phyloP scores from a whole-genome alignment of 768 basidiomycete genomes.

The Stropharia rugosoannulata region DNA sequence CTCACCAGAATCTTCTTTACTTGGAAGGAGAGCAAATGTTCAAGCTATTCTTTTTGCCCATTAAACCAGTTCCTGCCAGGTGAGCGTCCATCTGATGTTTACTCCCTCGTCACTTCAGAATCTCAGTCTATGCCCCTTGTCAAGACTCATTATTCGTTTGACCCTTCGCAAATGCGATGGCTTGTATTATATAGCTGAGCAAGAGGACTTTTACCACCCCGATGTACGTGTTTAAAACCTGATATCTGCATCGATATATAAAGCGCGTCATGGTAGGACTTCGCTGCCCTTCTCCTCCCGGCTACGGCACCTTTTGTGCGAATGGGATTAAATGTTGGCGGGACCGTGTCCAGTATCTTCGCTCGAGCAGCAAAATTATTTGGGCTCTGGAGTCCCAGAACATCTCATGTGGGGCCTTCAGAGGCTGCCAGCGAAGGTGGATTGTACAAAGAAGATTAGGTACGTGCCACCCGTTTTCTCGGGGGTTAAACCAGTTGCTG shows the following conservation, averaged over 20 bases:
- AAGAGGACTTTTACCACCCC: conserved; percentile 62
- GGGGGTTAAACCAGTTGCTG: too few relatives aligned
- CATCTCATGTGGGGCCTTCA: conserved; percentile 4
- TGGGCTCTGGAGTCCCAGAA: conserved; percentile 29
- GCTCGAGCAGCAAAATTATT: conserved; percentile 29
- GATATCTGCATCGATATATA: neutral
- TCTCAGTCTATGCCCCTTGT: neutral
- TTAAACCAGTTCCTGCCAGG: conserved; percentile 46
- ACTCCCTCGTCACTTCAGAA: neutral
- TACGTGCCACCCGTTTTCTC: neutral
- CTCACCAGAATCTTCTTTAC: conserved; percentile 35
- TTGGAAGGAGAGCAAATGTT: conserved; percentile 58
- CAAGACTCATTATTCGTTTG: conserved; percentile 49
- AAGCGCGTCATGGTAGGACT: conserved; percentile 29
- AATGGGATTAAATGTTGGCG: conserved; percentile 25
- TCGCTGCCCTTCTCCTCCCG: conserved; percentile 42
- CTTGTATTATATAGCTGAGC: conserved; percentile 44
- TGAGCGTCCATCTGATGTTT: conserved; percentile 19
- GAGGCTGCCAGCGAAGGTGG: conserved; percentile 19
- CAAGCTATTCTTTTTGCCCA: conserved; percentile 46
- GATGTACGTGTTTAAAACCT: conserved; percentile 32
- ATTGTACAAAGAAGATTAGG: conserved; percentile 21
- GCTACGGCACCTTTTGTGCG: conserved; percentile 37
- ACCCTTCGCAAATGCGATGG: conserved; percentile 44
- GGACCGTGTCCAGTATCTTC: conserved; percentile 25